Percentiles rank a stretch among this genome's conserved stretches.
phyloP scores from a whole-genome alignment of 2,329 filamentous ascomycete species.

The Xylariaceae sp. region DNA sequence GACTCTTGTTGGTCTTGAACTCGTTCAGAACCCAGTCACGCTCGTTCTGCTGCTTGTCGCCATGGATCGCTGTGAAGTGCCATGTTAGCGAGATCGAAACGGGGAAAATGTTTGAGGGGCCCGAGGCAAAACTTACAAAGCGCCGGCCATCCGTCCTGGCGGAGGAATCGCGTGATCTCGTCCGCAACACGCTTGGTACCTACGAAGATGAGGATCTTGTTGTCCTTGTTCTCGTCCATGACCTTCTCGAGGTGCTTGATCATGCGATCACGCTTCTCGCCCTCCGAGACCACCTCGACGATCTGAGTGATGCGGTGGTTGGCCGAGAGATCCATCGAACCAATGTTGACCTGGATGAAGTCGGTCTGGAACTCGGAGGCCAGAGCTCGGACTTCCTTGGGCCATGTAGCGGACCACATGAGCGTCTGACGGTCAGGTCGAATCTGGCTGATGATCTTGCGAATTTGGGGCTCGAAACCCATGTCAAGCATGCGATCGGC shows the following conservation, averaged over 20 bases:
- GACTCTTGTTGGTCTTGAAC: constrained; percentile 99
- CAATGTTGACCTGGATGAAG: constrained; percentile 98
- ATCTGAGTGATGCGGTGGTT: constrained; percentile 98
- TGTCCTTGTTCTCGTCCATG: constrained; percentile 92
- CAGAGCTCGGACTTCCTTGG: constrained; percentile 92
- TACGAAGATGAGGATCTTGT: constrained; percentile 95
- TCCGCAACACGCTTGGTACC: constrained; percentile 93
- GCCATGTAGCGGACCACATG: constrained; percentile 99
- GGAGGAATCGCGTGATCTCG: constrained; percentile 94
- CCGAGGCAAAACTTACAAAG: constrained; percentile 63
- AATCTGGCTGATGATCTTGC: constrained; percentile 97
- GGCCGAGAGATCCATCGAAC: constrained; percentile 90
- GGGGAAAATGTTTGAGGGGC: constrained; percentile 31
- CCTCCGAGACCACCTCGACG: constrained; percentile 91
- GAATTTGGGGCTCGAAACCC: constrained; percentile 99
- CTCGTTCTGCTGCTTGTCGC: constrained; percentile 99
- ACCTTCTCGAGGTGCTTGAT: constrained; percentile 96
- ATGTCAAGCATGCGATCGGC: constrained; percentile 99
- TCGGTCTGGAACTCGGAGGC: constrained; percentile 87
- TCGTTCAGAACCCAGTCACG: constrained; percentile 99
- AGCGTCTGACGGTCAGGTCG: constrained; percentile 97
- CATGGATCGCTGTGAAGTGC: constrained; percentile 82
- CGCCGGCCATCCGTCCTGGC: constrained; percentile 96
- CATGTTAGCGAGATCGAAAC: constrained; percentile 39
- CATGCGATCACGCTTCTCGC: constrained; percentile 97